These are phyloP conservation scores for Boletus speciosus DNA, from an alignment of 768 basidiomycete genomes.

Conservation along the genomic window DNA sequence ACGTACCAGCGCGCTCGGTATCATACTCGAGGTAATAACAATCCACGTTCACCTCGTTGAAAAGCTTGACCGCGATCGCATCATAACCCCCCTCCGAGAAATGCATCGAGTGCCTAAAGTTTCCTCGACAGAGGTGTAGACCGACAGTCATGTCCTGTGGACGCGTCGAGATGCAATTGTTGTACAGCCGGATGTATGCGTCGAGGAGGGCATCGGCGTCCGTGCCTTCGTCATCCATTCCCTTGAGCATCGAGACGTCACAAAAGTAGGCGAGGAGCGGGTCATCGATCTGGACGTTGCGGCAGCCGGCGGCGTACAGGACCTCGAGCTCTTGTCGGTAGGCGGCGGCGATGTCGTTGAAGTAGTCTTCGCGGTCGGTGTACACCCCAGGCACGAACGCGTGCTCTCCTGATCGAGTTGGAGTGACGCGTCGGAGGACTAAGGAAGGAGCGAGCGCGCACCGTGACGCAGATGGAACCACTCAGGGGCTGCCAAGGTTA, in stretches of 20 bases:
- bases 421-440: background rate
- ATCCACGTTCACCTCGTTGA: constrained; percentile 43
- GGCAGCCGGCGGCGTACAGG: constrained; percentile 42
- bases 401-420: constrained; percentile 17
- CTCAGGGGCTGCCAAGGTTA: constrained; percentile 68
- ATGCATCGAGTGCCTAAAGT: constrained; percentile 31
- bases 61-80: constrained; percentile 42
- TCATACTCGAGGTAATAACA: constrained; percentile 49
- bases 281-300: constrained; percentile 46
- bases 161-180: constrained; percentile 35
- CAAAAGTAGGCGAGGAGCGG: constrained; percentile 63
- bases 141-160: constrained; percentile 40
- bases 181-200: constrained; percentile 47
- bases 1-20: constrained; percentile 42
- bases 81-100: constrained; percentile 48
- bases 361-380: constrained; percentile 38
- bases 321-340: constrained; percentile 44
- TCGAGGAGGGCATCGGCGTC: constrained; percentile 65
- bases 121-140: constrained; percentile 44
- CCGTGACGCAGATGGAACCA: constrained; percentile 73
- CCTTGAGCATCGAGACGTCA: constrained; percentile 48
- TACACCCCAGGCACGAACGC: constrained; percentile 22
- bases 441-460: constrained; percentile 11
- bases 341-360: constrained; percentile 45
- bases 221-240: constrained; percentile 56